Evolutionary conservation across 192 early-diverging fungal species (phyloP).

Genomic region (Backusella westeae): DNA sequence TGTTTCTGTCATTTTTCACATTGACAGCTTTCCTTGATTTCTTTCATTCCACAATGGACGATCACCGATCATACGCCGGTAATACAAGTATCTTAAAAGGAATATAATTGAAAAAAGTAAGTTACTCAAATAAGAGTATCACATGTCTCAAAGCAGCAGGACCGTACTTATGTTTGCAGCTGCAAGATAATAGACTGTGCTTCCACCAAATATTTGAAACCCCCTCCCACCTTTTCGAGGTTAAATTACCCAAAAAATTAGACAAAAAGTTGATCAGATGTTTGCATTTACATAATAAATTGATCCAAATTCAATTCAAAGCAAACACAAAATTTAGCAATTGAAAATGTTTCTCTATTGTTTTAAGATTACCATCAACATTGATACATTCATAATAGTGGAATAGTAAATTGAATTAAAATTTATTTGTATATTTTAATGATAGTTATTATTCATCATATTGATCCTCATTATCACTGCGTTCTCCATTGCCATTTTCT

Average conservation of each 20-base stretch:
- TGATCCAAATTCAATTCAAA: no score
- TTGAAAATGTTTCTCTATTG: no score
- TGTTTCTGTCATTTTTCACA: background rate
- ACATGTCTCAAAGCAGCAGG: background rate
- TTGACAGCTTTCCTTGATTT: background rate
- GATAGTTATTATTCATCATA: no score
- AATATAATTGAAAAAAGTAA: background rate
- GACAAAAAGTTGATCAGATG: background rate
- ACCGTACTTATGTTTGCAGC: background rate
- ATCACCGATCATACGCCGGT: background rate
- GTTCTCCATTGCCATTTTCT: no score
- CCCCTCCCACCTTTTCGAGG: background rate
- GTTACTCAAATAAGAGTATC: background rate
- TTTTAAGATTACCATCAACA: no score
- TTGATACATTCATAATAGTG: no score
- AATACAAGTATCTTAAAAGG: background rate
- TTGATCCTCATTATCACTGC: no score
- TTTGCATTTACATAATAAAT: no score
- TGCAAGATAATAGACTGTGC: background rate
- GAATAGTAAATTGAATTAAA: no score
- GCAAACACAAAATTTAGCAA: no score
- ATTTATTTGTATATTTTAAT: no score
- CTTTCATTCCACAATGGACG: background rate
- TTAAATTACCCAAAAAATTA: background rate
- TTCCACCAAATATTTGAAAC: no score